Evolutionary conservation across 2,329 filamentous ascomycete species (phyloP).

Genomic region (Botrytis hyacinthi): DNA sequence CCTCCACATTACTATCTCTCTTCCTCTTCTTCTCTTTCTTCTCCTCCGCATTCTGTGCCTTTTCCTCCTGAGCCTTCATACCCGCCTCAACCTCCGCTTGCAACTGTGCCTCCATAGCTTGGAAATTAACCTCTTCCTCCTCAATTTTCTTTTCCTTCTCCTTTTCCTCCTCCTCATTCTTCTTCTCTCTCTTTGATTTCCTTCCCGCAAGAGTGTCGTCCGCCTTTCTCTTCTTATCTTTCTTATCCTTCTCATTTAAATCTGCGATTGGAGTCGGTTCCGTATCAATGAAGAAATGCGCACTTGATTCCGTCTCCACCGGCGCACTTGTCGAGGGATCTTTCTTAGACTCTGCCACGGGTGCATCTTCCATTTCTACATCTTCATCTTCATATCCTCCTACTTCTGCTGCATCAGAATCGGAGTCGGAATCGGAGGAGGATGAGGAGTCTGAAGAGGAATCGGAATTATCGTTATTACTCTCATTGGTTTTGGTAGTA

Average conservation of each 20-base stretch:
- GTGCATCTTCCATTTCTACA: slow-evolving; percentile 20
- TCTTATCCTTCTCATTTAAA: slow-evolving; percentile 25
- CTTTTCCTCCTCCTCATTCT: slow-evolving; percentile 37
- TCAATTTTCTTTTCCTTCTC: slow-evolving; percentile 54
- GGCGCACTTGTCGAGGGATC: not conserved
- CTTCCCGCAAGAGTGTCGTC: not conserved
- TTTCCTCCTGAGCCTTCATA: slow-evolving; percentile 24
- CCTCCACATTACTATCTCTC: slow-evolving; percentile 19
- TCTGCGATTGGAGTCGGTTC: slow-evolving; percentile 29
- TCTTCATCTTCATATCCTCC: slow-evolving; percentile 15
- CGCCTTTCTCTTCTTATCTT: slow-evolving; percentile 11
- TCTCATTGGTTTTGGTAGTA: not conserved
- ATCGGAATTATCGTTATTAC: slow-evolving; percentile 5
- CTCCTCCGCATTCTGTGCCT: slow-evolving; percentile 22
- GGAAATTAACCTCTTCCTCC: slow-evolving; percentile 29
- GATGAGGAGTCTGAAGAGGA: slow-evolving; percentile 5
- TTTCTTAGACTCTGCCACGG: not conserved
- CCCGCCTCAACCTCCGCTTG: slow-evolving; percentile 31
- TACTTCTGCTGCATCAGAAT: slow-evolving; percentile 1
- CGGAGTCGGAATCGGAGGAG: not conserved
- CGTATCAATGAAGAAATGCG: slow-evolving; percentile 33
- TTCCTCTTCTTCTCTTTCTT: slow-evolving; percentile 26
- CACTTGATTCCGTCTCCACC: slow-evolving; percentile 26
- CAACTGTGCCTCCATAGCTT: slow-evolving; percentile 28
- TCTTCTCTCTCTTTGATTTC: slow-evolving; percentile 65